These are phyloP conservation scores for Yamadazyma kanchanaburiensis DNA, from an alignment of 1,139 yeast species.

Conservation along the genomic window DNA sequence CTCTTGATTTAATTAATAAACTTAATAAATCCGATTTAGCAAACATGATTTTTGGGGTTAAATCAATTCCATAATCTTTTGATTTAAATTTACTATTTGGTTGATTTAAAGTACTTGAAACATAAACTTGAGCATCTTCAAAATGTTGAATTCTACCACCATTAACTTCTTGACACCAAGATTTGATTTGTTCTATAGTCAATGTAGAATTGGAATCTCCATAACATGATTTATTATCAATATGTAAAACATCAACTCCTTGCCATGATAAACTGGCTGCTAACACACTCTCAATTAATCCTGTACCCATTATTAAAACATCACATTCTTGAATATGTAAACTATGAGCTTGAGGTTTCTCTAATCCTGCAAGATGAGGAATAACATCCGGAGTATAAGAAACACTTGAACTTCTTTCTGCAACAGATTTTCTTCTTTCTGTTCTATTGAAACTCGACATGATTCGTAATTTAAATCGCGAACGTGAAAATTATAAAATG, in stretches of 20 bases:
- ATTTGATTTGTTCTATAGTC: slow-evolving; percentile 77
- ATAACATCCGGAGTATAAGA: slow-evolving; percentile 53
- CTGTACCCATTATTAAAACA: slow-evolving; percentile 89
- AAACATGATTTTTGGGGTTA: slow-evolving; percentile 85
- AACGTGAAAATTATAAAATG: neutral
- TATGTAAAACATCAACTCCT: slow-evolving; percentile 85
- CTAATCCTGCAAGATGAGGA: slow-evolving; percentile 78
- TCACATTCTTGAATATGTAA: slow-evolving; percentile 68
- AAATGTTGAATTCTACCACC: slow-evolving; percentile 47
- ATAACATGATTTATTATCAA: slow-evolving; percentile 77
- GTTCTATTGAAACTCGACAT: slow-evolving; percentile 17
- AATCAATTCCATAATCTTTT: slow-evolving; percentile 80
- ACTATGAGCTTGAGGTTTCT: slow-evolving; percentile 53
- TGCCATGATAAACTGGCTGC: slow-evolving; percentile 98
- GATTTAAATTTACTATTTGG: slow-evolving; percentile 43
- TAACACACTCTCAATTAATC: slow-evolving; percentile 78
- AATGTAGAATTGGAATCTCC: slow-evolving; percentile 88
- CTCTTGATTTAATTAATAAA: slow-evolving; percentile 76
- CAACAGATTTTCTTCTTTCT: slow-evolving; percentile 67
- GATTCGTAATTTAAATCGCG: neutral
- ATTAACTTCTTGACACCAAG: slow-evolving; percentile 74
- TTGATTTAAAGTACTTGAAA: slow-evolving; percentile 50
- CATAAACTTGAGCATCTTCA: slow-evolving; percentile 65
- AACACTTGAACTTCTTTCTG: slow-evolving; percentile 67
- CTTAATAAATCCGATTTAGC: slow-evolving; percentile 83